Conservation (phyloP, 2,329 filamentous ascomycete genomes). For the Talaromyces sp. region DNA sequence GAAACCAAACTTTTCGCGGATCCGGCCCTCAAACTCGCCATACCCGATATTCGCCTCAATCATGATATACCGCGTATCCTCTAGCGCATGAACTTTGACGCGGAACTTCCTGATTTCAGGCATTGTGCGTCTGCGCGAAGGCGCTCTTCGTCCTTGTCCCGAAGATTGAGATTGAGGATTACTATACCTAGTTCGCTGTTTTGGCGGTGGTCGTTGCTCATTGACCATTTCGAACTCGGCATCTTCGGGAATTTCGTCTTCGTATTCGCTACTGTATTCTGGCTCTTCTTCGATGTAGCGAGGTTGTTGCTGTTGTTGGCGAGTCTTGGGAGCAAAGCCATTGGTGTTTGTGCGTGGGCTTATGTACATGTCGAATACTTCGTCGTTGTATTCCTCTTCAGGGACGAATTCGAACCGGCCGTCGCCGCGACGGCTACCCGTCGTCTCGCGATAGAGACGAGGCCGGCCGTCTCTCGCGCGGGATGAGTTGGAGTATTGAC, state of each 20-base stretch:
- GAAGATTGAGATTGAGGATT: not conserved
- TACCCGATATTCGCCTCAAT: conserved; percentile 70
- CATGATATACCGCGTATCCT: conserved; percentile 91
- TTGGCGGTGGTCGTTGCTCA: conserved; percentile 32
- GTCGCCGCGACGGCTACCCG: conserved; percentile 30
- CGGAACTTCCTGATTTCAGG: conserved; percentile 73
- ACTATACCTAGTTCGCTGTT: not conserved
- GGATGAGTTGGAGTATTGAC: conserved; percentile 28
- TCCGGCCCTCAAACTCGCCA: conserved; percentile 69
- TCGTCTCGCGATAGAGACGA: conserved; percentile 33
- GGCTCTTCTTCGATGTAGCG: conserved; percentile 77
- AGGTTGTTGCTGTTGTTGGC: conserved; percentile 34
- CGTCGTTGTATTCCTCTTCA: conserved; percentile 39
- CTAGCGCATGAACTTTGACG: conserved; percentile 80
- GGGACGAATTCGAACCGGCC: conserved; percentile 26
- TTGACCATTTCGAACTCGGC: conserved; percentile 79
- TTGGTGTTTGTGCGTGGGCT: conserved; percentile 44
- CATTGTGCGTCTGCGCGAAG: conserved; percentile 4
- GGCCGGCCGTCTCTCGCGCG: conserved; percentile 28
- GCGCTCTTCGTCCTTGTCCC: not conserved
- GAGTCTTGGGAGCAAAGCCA: conserved; percentile 37
- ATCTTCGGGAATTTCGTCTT: conserved; percentile 66
- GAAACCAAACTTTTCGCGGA: conserved; percentile 83
- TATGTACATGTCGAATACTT: conserved; percentile 63
- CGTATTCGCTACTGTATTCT: conserved; percentile 50